These are phyloP conservation scores for Artemisia argyi DNA, from an alignment of 129 eudicot genomes.

Conservation along the genomic window DNA sequence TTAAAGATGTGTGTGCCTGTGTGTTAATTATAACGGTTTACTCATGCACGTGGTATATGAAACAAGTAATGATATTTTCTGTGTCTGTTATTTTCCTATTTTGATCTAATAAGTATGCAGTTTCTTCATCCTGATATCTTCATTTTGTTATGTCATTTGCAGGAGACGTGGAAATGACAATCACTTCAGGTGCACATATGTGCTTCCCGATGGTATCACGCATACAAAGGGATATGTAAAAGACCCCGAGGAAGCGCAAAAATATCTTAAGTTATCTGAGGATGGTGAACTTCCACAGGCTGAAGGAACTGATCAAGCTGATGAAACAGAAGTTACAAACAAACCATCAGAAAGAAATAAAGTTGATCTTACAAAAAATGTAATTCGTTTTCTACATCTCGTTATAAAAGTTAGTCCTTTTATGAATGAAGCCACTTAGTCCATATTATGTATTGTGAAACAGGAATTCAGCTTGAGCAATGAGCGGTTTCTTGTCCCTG, in stretches of 20 bases:
- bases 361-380: constrained; percentile 75
- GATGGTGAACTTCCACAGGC: constrained; percentile 28
- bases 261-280: constrained; percentile 47
- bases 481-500: constrained; percentile 99
- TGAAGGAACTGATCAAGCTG: constrained; percentile 33
- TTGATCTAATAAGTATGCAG: not conserved
- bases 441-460: constrained; percentile 9
- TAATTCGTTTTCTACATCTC: constrained; percentile 9
- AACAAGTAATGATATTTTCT: not conserved
- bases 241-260: constrained; percentile 69
- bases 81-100: not conserved
- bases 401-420: not conserved
- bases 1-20: no score
- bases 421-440: not conserved
- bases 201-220: constrained; percentile 94
- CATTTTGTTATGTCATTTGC: constrained; percentile 20
- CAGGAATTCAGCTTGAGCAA: constrained; percentile 95
- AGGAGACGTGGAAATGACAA: constrained; percentile 85
- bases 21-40: no score
- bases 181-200: constrained; percentile 81
- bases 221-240: constrained; percentile 81
- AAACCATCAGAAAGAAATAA: constrained; percentile 50
- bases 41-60: not conserved
- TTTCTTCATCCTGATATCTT: constrained; percentile 1
- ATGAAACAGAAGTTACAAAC: constrained; percentile 39